Evolutionary conservation across 2,329 filamentous ascomycete species (phyloP), one percentile per base, ranked within the genome.

Genomic region (Lecanosticta acicola): DNA sequence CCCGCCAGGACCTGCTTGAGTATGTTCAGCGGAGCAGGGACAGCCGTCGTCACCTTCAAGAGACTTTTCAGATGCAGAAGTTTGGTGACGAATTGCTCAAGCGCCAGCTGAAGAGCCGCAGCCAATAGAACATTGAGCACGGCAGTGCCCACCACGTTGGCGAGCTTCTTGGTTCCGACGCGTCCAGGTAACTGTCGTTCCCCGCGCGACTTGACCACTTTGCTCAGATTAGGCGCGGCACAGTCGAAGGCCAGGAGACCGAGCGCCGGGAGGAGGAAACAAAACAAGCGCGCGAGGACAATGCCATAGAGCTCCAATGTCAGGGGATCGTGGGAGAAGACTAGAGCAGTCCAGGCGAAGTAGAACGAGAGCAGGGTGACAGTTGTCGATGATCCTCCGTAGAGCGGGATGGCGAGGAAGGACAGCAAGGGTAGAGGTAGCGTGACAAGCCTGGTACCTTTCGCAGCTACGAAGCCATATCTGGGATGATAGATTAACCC

Each of bases 341-440:
- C 80, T 24, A 96, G 76, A 0, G 87, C 91, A 4, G 81, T 81
- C 89, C 89, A 95, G 57, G 87, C 91, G 71, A 94, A 78, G 66
- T 89, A 91, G 68, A 95, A 93, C 72, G 94, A 90, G 51, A 94
- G 71, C 18, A 94, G 70, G 65, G 93, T 95, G 53, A 94, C 73
- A 1, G 83, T 89, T 1, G 88, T 91, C 34, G 73, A 83, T 71
- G 84, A 89, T 4, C 85, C 85, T 20, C 83, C 85, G 33, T 87
- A 37, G 53, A 87, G 76, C 1, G 85, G 85, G 32, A 91, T 74
- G 1, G 84, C 86, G 46, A 90, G 71, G 39, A 90, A 71, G 18
- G 85, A 71, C n/a, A 71, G 63, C 14, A 74, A 53, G 1, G 71
- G 71, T 33, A 73, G 58, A 5, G 64, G 64, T 3, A 65, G 46